A percentile compares a stretch with the other conserved stretches of the same genome.
Evolutionary conservation across 2,329 filamentous ascomycete genomes (phyloP).

Genomic region (Colletotrichum camelliae): DNA sequence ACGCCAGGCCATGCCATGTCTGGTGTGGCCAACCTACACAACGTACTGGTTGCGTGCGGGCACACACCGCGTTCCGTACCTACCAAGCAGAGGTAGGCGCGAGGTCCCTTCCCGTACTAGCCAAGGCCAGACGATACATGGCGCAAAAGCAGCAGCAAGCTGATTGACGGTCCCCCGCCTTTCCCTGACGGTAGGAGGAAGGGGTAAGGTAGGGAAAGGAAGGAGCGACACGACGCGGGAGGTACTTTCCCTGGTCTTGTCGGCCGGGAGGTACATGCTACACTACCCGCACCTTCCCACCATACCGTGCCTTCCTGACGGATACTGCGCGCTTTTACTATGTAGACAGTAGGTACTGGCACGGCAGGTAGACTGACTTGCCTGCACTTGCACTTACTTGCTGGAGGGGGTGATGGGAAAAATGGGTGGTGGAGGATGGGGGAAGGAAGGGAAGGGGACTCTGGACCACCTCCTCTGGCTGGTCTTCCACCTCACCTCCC

Average conservation of each 20-base stretch:
- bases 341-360: background rate
- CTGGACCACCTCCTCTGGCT: background rate
- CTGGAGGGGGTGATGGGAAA: background rate
- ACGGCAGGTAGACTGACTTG: background rate
- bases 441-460: constrained; percentile 9
- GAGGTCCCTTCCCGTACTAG: constrained; percentile 5
- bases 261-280: background rate
- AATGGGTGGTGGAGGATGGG: background rate
- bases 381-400: background rate
- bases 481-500: background rate
- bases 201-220: background rate
- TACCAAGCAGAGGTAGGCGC: background rate
- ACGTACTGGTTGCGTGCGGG: constrained; percentile 2
- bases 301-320: constrained; percentile 10
- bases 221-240: background rate
- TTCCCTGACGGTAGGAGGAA: background rate
- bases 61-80: background rate
- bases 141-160: background rate
- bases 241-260: constrained; percentile 6
- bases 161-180: background rate
- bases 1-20: background rate
- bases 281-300: background rate
- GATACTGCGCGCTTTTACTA: background rate
- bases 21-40: background rate
- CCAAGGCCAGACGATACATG: constrained; percentile 11